phyloP scores from a whole-genome alignment of 441 rosid species.

The Pelargonium fulgidum region DNA sequence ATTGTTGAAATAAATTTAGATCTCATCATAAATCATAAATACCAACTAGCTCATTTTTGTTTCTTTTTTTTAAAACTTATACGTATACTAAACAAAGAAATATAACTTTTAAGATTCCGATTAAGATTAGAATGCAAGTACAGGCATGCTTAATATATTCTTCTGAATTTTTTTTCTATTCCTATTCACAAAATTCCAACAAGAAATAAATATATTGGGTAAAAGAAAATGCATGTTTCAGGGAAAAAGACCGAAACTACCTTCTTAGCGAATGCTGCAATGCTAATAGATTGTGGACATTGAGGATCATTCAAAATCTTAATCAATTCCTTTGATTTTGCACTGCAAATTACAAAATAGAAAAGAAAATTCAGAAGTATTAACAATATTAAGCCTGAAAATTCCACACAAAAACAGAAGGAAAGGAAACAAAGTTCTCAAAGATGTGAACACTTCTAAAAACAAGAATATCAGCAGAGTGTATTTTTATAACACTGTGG shows the following conservation, averaged over 20 bases:
- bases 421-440: background rate
- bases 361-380: background rate
- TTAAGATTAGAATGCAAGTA: background rate
- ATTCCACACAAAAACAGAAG: background rate
- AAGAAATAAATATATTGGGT: background rate
- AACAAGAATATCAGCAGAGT: background rate
- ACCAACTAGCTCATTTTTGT: no score
- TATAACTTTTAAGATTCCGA: no score
- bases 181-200: background rate
- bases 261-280: slow-evolving; percentile 66
- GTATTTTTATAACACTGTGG: background rate
- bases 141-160: background rate
- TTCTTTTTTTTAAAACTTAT: no score
- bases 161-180: background rate
- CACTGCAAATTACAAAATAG: slow-evolving; percentile 42
- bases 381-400: background rate
- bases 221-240: slow-evolving; percentile 2
- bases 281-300: slow-evolving; percentile 64
- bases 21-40: no score
- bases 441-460: background rate
- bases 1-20: no score
- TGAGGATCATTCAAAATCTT: slow-evolving; percentile 54
- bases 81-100: no score
- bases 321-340: slow-evolving; percentile 55
- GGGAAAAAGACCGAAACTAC: slow-evolving; percentile 32